phyloP scores from a whole-genome alignment of 495 filamentous ascomycete species.

The Letharia columbiana region DNA sequence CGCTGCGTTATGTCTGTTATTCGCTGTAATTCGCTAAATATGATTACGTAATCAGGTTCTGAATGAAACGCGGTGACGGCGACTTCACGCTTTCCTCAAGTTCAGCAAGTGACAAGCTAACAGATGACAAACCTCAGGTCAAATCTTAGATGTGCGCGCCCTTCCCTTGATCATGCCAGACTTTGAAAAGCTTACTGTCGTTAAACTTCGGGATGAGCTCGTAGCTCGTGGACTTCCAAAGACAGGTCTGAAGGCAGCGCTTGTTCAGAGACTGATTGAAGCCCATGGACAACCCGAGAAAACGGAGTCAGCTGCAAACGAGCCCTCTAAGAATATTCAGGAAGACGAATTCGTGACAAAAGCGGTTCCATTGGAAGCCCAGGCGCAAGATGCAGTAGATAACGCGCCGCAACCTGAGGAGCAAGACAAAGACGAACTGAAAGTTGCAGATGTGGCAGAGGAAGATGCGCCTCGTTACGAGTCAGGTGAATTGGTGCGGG shows the following conservation, averaged over 20 bases:
- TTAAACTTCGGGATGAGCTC: constrained; percentile 46
- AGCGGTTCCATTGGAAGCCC: constrained; percentile 15
- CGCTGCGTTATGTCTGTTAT: too few relatives aligned
- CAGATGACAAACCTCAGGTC: background rate
- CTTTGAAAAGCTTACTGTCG: constrained; percentile 45
- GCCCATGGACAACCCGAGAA: constrained; percentile 32
- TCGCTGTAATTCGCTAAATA: background rate
- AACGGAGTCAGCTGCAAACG: constrained; percentile 9
- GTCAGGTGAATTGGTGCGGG: background rate
- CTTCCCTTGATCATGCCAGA: constrained; percentile 35
- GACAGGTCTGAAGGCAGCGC: constrained; percentile 37
- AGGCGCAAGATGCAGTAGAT: constrained; percentile 9
- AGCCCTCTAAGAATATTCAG: background rate
- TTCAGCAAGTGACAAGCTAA: background rate
- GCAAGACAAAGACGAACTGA: background rate
- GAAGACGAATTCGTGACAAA: constrained; percentile 20
- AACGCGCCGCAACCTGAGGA: constrained; percentile 7
- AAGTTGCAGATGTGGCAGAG: background rate
- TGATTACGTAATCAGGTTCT: background rate
- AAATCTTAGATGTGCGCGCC: background rate
- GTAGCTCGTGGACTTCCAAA: constrained; percentile 44
- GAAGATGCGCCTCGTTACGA: background rate
- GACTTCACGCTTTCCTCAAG: background rate
- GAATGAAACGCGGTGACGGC: background rate
- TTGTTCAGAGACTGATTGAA: constrained; percentile 39